These are phyloP conservation scores for Pseudohalonectria lignicola DNA, from an alignment of 2,329 filamentous ascomycete genomes.

Conservation along the genomic window DNA sequence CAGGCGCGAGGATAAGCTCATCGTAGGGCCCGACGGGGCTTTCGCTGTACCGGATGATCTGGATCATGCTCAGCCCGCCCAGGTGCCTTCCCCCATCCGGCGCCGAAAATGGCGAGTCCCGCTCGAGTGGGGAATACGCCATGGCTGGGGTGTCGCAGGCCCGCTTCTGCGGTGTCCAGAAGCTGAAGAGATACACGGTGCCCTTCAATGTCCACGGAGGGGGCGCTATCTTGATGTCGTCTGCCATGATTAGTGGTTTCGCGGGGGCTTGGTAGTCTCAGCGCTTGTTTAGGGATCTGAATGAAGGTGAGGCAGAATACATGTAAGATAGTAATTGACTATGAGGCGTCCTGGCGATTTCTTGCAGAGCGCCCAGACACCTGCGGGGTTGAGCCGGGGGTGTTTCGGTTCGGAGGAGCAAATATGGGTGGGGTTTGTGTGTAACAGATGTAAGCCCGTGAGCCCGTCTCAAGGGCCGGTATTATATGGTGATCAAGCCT, in stretches of 20 bases:
- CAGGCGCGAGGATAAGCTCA: slow-evolving; percentile 37
- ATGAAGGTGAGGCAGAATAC: too few relatives aligned
- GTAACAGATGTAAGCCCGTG: too few relatives aligned
- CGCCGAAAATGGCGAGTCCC: slow-evolving; percentile 23
- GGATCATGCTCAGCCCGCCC: slow-evolving; percentile 35
- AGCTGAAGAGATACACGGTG: slow-evolving; percentile 30
- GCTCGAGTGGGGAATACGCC: slow-evolving; percentile 36
- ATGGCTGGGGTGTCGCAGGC: slow-evolving; percentile 21
- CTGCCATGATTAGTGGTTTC: neutral
- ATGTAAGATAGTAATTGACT: too few relatives aligned
- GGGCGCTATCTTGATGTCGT: slow-evolving; percentile 9
- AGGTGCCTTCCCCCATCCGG: slow-evolving; percentile 20
- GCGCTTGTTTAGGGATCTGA: too few relatives aligned
- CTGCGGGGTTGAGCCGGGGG: too few relatives aligned
- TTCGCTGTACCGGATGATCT: slow-evolving; percentile 38
- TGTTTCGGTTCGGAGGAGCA: too few relatives aligned
- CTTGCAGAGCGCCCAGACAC: too few relatives aligned
- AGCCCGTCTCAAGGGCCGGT: too few relatives aligned
- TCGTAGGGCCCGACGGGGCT: slow-evolving; percentile 43
- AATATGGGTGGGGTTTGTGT: too few relatives aligned
- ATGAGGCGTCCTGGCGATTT: too few relatives aligned
- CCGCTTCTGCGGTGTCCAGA: slow-evolving; percentile 21
- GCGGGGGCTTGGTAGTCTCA: too few relatives aligned
- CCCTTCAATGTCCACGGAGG: slow-evolving; percentile 32
- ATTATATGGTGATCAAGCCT: too few relatives aligned